A percentile compares a stretch with the other conserved stretches of the same genome.
Evolutionary conservation across 306 rosid species (phyloP).

Genomic region (Prosopis cineraria): DNA sequence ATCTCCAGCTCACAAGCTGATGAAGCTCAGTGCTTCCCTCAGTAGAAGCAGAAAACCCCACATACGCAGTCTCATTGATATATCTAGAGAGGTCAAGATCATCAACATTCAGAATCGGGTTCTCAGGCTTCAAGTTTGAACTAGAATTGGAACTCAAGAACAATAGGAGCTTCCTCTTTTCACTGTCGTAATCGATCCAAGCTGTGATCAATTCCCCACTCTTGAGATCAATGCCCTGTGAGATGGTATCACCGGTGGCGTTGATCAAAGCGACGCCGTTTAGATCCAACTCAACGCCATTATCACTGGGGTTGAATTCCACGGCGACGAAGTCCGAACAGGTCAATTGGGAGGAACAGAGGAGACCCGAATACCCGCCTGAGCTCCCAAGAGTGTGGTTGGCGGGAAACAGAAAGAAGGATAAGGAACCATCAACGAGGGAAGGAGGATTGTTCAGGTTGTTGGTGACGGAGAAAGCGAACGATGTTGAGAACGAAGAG

Average conservation of each 20-base stretch:
- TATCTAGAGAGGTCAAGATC: conserved; percentile 54
- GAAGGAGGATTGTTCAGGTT: conserved; percentile 61
- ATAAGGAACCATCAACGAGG: conserved; percentile 64
- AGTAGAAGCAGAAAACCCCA: conserved; percentile 69
- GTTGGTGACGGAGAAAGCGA: conserved; percentile 53
- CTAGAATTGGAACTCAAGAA: conserved; percentile 52
- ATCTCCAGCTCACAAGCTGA: conserved; percentile 63
- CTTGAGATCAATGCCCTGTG: conserved; percentile 62
- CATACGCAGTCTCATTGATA: conserved; percentile 42
- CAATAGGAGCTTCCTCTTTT: conserved; percentile 38
- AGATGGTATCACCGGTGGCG: conserved; percentile 47
- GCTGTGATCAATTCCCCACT: conserved; percentile 55
- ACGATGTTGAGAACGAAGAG: conserved; percentile 71
- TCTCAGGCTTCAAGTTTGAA: conserved; percentile 41
- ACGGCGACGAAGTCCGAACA: conserved; percentile 52
- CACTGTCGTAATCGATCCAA: conserved; percentile 78
- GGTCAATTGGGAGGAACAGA: conserved; percentile 47
- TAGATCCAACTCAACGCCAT: conserved; percentile 68
- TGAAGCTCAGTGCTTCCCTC: conserved; percentile 81
- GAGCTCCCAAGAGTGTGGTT: conserved; percentile 50
- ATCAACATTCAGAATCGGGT: conserved; percentile 45
- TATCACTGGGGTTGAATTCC: conserved; percentile 65
- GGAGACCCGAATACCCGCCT: conserved; percentile 48
- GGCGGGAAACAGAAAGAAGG: conserved; percentile 65
- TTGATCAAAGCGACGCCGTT: conserved; percentile 49